These are phyloP conservation scores for Phytophthora pini DNA, from an alignment of 352 stramenopile species.

Conservation along the genomic window DNA sequence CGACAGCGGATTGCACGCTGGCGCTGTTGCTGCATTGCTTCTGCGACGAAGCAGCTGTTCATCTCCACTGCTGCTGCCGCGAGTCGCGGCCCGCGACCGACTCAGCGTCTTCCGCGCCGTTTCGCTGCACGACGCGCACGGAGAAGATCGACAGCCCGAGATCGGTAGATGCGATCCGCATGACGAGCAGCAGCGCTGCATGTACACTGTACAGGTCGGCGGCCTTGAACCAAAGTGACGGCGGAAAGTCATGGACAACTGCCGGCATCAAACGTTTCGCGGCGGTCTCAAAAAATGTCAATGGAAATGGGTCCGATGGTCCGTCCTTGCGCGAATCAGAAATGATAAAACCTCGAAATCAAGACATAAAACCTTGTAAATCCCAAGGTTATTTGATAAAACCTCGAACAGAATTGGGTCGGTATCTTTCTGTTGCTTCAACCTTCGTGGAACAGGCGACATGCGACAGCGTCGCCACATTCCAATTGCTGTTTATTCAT, in stretches of 20 bases:
- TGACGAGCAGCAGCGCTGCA: not conserved
- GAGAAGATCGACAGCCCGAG: not conserved
- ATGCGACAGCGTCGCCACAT: not conserved
- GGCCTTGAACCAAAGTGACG: too few relatives aligned
- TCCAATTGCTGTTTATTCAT: not conserved
- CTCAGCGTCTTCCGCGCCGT: not conserved
- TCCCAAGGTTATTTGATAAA: slow-evolving; percentile 5
- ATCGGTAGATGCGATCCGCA: not conserved
- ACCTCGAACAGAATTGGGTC: not conserved
- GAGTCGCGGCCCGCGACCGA: not conserved
- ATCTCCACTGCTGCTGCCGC: not conserved
- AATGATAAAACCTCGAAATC: slow-evolving; percentile 23
- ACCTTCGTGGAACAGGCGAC: slow-evolving; percentile 9
- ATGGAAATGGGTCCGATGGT: slow-evolving; percentile 2
- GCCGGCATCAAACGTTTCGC: not conserved
- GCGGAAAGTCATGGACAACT: not conserved
- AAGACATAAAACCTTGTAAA: slow-evolving; percentile 4
- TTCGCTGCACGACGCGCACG: not conserved
- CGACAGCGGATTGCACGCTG: too few relatives aligned
- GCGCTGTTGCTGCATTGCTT: too few relatives aligned
- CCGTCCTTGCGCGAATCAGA: slow-evolving; percentile 14
- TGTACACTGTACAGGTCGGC: too few relatives aligned
- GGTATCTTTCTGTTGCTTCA: slow-evolving; percentile 26
- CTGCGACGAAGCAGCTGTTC: too few relatives aligned
- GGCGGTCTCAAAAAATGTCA: not conserved